These are phyloP conservation scores for Calonectria honghensis DNA, from an alignment of 2,329 filamentous ascomycete species.

Conservation along the genomic window DNA sequence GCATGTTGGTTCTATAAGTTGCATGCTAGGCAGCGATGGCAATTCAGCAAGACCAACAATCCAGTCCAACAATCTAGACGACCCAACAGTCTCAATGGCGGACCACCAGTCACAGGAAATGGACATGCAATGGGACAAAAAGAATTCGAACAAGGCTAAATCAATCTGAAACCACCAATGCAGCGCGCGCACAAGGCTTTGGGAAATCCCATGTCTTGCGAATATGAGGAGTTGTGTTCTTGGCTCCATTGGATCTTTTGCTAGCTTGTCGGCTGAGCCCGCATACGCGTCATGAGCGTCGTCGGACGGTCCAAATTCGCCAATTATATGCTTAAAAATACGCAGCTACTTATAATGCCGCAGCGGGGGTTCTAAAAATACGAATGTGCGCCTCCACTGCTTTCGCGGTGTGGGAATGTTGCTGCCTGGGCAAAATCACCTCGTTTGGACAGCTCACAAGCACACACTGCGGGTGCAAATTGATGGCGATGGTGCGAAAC, in stretches of 20 bases:
- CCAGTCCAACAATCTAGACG: not conserved
- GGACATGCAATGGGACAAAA: not conserved
- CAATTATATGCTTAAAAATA: not conserved
- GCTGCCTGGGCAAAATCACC: constrained; percentile 3
- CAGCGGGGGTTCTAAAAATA: not conserved
- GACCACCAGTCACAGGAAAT: not conserved
- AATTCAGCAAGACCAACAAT: not conserved
- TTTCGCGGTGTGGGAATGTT: not conserved
- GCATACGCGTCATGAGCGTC: constrained; percentile 5
- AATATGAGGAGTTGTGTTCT: not conserved
- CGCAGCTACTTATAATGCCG: not conserved
- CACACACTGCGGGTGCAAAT: not conserved
- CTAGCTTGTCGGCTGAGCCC: not conserved
- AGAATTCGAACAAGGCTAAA: not conserved
- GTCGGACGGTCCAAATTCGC: not conserved
- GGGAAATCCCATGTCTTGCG: not conserved
- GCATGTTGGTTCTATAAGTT: not conserved
- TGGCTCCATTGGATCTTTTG: not conserved
- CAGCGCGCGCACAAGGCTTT: not conserved
- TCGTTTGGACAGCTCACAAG: not conserved
- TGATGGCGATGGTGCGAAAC: not conserved
- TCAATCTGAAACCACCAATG: not conserved
- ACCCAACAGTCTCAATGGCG: not conserved
- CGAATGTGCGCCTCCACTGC: not conserved
- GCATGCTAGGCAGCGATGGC: not conserved